These are phyloP conservation scores for Gossypium thurberi DNA, from an alignment of 345 rosid species.

Conservation along the genomic window DNA sequence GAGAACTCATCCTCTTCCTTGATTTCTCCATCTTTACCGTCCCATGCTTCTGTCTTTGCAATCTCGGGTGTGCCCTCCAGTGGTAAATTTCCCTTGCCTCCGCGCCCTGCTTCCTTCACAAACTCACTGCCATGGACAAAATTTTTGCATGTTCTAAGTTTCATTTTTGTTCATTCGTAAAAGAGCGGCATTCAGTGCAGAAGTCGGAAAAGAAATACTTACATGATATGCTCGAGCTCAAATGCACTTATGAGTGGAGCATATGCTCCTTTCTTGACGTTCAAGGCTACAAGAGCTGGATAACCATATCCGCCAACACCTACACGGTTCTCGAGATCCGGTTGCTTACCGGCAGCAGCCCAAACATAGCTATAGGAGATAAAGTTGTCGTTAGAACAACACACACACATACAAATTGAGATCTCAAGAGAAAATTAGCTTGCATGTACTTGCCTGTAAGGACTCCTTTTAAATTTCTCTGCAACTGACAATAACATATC, in stretches of 20 bases:
- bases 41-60: slow-evolving; percentile 74
- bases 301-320: slow-evolving; percentile 97
- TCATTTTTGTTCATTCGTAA: slow-evolving; percentile 2
- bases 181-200: not conserved
- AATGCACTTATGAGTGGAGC: slow-evolving; percentile 96
- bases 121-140: slow-evolving; percentile 54
- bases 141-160: not conserved
- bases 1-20: slow-evolving; percentile 89
- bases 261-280: slow-evolving; percentile 86
- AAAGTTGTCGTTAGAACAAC: not conserved
- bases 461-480: slow-evolving; percentile 79
- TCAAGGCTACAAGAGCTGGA: slow-evolving; percentile 94
- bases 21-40: slow-evolving; percentile 80
- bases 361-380: slow-evolving; percentile 64
- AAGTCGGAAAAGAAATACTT: slow-evolving; percentile 26
- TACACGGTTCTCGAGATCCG: slow-evolving; percentile 73
- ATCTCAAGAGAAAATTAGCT: not conserved
- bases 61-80: slow-evolving; percentile 50
- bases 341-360: slow-evolving; percentile 92
- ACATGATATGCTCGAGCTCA: slow-evolving; percentile 76
- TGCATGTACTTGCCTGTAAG: slow-evolving; percentile 55
- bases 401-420: not conserved
- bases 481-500: slow-evolving; percentile 68
- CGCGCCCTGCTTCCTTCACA: slow-evolving; percentile 78
- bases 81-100: slow-evolving; percentile 96